phyloP scores from a whole-genome alignment of 1,284 basidiomycete species.

The Pseudozyma sp. region DNA sequence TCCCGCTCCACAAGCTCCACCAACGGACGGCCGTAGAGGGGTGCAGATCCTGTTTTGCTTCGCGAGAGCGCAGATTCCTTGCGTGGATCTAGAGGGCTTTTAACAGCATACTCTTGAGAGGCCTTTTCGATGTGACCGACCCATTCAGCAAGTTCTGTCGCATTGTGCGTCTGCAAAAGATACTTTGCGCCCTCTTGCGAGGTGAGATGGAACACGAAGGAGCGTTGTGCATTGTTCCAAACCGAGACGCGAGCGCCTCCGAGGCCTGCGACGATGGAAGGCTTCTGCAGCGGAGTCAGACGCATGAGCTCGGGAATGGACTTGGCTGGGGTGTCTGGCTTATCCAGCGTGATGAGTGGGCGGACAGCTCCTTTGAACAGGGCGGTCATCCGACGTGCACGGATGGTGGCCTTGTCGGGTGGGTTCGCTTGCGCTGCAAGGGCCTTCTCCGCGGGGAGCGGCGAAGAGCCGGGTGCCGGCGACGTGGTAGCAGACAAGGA shows the following conservation, averaged over 20 bases:
- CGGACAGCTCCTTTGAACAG: conserved; percentile 64
- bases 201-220: conserved; percentile 62
- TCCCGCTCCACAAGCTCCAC: conserved; percentile 54
- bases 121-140: conserved; percentile 49
- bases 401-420: conserved; percentile 47
- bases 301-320: conserved; percentile 50
- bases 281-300: conserved; percentile 55
- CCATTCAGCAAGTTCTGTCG: conserved; percentile 60
- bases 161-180: conserved; percentile 61
- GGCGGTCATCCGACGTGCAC: conserved; percentile 63
- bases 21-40: conserved; percentile 58
- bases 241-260: conserved; percentile 56
- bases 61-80: conserved; percentile 16
- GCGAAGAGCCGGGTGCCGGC: conserved; percentile 11
- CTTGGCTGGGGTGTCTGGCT: conserved; percentile 39
- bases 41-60: conserved; percentile 18
- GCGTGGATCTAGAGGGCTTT: conserved; percentile 13
- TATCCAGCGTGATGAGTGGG: conserved; percentile 54
- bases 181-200: conserved; percentile 58
- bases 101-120: conserved; percentile 38
- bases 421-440: conserved; percentile 24
- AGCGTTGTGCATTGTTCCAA: conserved; percentile 63
- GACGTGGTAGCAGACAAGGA: conserved; percentile 13
- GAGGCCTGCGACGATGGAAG: conserved; percentile 48
- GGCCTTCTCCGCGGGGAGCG: conserved; percentile 11